phyloP scores from a whole-genome alignment of 371 early-diverging fungal species.

The Entomophthora muscae region DNA sequence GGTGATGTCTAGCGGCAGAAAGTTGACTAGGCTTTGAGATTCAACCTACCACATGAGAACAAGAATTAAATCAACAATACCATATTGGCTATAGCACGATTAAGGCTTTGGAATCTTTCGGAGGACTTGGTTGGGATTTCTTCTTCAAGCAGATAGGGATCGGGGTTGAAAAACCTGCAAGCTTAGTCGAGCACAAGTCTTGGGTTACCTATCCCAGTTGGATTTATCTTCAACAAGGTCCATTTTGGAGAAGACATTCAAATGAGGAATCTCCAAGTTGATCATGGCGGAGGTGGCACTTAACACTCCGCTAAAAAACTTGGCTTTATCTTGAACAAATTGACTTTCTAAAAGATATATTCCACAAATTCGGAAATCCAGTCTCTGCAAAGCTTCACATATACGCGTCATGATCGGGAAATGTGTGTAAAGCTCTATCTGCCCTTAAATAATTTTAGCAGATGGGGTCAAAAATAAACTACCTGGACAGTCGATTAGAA shows the following conservation, averaged over 20 bases:
- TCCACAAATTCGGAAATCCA: slow-evolving; percentile 63
- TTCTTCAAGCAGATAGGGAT: slow-evolving; percentile 63
- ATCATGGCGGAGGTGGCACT: slow-evolving; percentile 90
- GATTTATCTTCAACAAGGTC: slow-evolving; percentile 52
- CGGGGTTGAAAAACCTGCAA: slow-evolving; percentile 65
- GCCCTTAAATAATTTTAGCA: slow-evolving; percentile 24
- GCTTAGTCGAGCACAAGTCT: neutral
- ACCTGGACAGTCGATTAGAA: slow-evolving; percentile 98
- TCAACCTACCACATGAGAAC: slow-evolving; percentile 40
- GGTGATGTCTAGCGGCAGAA: slow-evolving; percentile 80
- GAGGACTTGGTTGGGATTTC: slow-evolving; percentile 49
- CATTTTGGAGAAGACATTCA: slow-evolving; percentile 96
- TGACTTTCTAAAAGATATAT: slow-evolving; percentile 89
- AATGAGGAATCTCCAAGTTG: slow-evolving; percentile 85
- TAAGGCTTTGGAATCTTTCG: slow-evolving; percentile 62
- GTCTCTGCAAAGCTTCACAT: slow-evolving; percentile 44
- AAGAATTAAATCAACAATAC: slow-evolving; percentile 16
- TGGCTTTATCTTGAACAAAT: slow-evolving; percentile 83
- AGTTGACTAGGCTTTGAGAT: slow-evolving; percentile 89
- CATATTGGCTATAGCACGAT: slow-evolving; percentile 73
- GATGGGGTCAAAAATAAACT: neutral
- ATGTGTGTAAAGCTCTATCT: slow-evolving; percentile 99
- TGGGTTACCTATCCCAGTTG: slow-evolving; percentile 33
- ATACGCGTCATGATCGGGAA: slow-evolving; percentile 80
- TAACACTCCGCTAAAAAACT: slow-evolving; percentile 90